Base-by-base conservation (phyloP, 2,329 filamentous ascomycete species). In the Lachnellula subtilissima region DNA sequence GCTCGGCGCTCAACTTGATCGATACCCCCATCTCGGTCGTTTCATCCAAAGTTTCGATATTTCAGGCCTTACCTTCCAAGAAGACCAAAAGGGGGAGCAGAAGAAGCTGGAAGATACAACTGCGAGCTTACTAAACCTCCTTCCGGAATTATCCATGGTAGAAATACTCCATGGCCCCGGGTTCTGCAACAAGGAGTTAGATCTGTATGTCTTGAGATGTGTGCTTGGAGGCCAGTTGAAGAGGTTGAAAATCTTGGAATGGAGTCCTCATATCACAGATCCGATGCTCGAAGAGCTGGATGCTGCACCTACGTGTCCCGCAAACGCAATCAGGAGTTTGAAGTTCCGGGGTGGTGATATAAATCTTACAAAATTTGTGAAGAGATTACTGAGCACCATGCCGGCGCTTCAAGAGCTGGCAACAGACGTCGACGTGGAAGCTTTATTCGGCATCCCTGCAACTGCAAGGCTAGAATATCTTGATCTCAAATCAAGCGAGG, bases 211-310 rank as follows among this genome's bases (percentile, higher is more conserved):
- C 23, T n/a, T 56, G 11, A 23, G 48, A 45, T n/a, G 25, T 11
- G 15, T 56, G 5, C 8, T 49, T 4, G 5, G 35, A n/a, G 49
- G 48, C 15, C 48, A 48, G 17, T n/a, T 56, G 12, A 32, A 23
- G 23, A 40, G 25, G 14, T 25, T 56, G 35, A 48, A 15, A 9
- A 9, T n/a, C 9, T 52, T 52, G 25, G 54, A 52, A 43, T 56
- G 54, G 54, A 17, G 36, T 12, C 48, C 48, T 2, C 35, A n/a
- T 7, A n/a, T 48, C 43, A 36, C 23, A n/a, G 25, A 15, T 5
- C 32, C 8, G 17, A 23, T 22, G 19, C n/a, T 22, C 23, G 42
- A 40, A 43, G 48, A 9, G 48, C 17, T 42, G 3, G 19, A 17
- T 25, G n/a, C 42, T 19, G n/a, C 42, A 22, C n/a, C 39, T 17